Evolutionary conservation across 1,139 yeast species (phyloP).

Genomic region (Suzukiozyma palmioleophila): DNA sequence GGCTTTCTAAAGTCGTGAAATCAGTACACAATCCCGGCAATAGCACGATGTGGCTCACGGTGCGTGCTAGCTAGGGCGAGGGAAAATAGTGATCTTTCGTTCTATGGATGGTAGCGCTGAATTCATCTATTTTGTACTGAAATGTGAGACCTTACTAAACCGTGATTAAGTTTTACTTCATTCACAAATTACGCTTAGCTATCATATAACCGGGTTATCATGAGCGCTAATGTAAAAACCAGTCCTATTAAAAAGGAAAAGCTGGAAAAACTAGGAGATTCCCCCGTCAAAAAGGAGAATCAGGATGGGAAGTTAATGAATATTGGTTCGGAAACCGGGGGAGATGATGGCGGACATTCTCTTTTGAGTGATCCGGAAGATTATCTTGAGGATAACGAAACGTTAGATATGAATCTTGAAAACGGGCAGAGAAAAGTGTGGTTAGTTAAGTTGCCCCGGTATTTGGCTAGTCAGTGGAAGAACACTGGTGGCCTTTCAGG

Average conservation of each 20-base stretch:
- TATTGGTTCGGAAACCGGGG: slow-evolving; percentile 10
- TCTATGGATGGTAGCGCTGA: no score
- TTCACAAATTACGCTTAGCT: background rate
- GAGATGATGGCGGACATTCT: slow-evolving; percentile 26
- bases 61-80: no score
- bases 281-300: slow-evolving; percentile 8
- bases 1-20: no score
- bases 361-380: slow-evolving; percentile 46
- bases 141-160: no score
- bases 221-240: slow-evolving; percentile 13
- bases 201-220: background rate
- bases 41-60: no score
- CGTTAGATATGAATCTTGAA: slow-evolving; percentile 57
- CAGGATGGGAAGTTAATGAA: slow-evolving; percentile 5
- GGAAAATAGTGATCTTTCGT: no score
- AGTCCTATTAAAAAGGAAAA: slow-evolving; percentile 14
- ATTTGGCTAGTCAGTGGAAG: slow-evolving; percentile 79
- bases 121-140: no score
- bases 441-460: slow-evolving; percentile 88
- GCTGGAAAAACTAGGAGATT: slow-evolving; percentile 4
- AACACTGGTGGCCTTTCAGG: slow-evolving; percentile 61
- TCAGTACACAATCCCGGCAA: no score
- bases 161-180: no score
- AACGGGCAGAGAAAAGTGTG: slow-evolving; percentile 69
- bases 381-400: slow-evolving; percentile 50